phyloP scores from a whole-genome alignment of 805 yeast genomes.

The Candida multigemmis region DNA sequence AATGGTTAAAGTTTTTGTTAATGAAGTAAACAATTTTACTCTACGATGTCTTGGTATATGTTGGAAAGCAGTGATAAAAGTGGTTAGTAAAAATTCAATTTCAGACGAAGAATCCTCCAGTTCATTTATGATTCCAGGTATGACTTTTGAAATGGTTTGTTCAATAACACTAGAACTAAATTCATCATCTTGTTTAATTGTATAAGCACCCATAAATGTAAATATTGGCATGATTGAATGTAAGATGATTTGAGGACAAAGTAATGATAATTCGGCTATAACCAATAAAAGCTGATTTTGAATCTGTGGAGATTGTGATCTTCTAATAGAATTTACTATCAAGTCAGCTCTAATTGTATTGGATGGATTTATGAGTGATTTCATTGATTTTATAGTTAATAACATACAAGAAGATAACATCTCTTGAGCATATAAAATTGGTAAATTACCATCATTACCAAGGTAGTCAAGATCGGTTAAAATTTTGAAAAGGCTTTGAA shows the following conservation, averaged over 20 bases:
- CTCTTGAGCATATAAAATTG: slow-evolving; percentile 87
- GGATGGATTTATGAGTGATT: slow-evolving; percentile 39
- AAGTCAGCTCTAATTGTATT: slow-evolving; percentile 78
- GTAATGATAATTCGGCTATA: slow-evolving; percentile 76
- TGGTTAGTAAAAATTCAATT: slow-evolving; percentile 73
- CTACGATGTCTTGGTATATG: slow-evolving; percentile 97
- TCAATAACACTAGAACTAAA: slow-evolving; percentile 88
- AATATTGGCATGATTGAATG: slow-evolving; percentile 99
- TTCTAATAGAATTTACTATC: slow-evolving; percentile 82
- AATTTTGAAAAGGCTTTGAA: slow-evolving; percentile 48
- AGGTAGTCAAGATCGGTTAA: slow-evolving; percentile 73
- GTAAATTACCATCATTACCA: slow-evolving; percentile 85
- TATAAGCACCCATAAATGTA: slow-evolving; percentile 98
- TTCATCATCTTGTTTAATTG: slow-evolving; percentile 93
- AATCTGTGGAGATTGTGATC: slow-evolving; percentile 87
- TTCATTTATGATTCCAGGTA: slow-evolving; percentile 47
- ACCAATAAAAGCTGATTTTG: slow-evolving; percentile 83
- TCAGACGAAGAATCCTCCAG: slow-evolving; percentile 34
- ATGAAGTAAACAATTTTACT: slow-evolving; percentile 70
- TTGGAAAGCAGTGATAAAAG: slow-evolving; percentile 89
- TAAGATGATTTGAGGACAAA: slow-evolving; percentile 84
- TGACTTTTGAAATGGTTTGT: slow-evolving; percentile 80
- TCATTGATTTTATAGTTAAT: slow-evolving; percentile 51
- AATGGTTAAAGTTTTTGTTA: slow-evolving; percentile 69
- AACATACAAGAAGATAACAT: slow-evolving; percentile 81